phyloP scores from a whole-genome alignment of 176 grass and related monocot genomes.

The Cenchrus purpureus region DNA sequence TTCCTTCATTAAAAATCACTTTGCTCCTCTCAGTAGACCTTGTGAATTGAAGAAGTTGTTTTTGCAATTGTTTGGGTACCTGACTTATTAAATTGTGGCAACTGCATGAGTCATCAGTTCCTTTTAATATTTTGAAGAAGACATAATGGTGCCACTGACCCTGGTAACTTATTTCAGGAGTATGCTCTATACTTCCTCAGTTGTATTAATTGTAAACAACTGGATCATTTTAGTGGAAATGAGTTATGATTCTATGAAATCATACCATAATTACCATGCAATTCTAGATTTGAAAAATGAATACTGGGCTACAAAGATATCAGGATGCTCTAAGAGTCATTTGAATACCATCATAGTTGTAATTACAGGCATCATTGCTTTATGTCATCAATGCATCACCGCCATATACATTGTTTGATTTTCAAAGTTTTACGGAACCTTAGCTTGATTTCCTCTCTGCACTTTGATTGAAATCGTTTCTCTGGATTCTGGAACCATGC shows the following conservation, averaged over 20 bases:
- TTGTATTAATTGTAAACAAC: constrained; percentile 13
- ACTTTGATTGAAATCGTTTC: constrained; percentile 5
- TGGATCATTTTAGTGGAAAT: constrained; percentile 8
- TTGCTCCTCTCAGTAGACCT: constrained; percentile 2
- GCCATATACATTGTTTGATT: constrained; percentile 20
- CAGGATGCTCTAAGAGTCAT: constrained; percentile 17
- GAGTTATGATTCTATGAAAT: constrained; percentile 10
- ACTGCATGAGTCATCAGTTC: background rate
- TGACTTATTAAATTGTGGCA: constrained; percentile 5
- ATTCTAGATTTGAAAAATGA: constrained; percentile 36
- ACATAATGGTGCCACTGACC: background rate
- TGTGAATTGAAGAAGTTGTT: background rate
- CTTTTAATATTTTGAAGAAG: background rate
- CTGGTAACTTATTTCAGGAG: background rate
- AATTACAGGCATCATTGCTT: background rate
- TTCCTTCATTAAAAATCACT: background rate
- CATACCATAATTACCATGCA: constrained; percentile 22
- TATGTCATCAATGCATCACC: background rate
- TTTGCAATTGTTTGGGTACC: constrained; percentile 19
- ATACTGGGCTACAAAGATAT: background rate
- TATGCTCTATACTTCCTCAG: background rate
- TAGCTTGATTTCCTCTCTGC: background rate
- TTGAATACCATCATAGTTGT: background rate
- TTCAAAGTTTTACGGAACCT: constrained; percentile 4
- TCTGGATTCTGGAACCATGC: constrained; percentile 1